These are phyloP conservation scores for Elsinoe ampelina DNA, from an alignment of 2,329 filamentous ascomycete genomes.

Conservation along the genomic window DNA sequence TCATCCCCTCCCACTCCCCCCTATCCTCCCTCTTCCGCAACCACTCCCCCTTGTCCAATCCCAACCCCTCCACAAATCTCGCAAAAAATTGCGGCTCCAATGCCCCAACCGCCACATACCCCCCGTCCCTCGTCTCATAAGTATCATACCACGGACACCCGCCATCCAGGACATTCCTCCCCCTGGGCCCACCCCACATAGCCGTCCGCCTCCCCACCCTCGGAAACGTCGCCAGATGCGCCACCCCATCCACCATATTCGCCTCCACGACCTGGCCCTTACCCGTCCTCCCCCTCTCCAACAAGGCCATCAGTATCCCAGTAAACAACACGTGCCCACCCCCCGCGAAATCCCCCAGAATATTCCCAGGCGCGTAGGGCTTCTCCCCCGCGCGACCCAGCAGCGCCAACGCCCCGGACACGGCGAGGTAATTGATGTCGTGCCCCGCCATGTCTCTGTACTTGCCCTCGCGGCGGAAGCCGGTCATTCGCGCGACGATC, in stretches of 20 bases:
- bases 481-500: constrained; percentile 78
- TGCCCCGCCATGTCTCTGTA: constrained; percentile 87
- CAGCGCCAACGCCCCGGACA: constrained; percentile 68
- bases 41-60: constrained; percentile 41
- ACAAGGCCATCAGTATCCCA: constrained; percentile 70
- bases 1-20: constrained; percentile 58
- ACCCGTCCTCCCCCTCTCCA: constrained; percentile 55
- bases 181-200: constrained; percentile 55
- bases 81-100: constrained; percentile 80
- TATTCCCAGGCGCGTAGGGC: constrained; percentile 72
- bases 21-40: constrained; percentile 48
- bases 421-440: constrained; percentile 93
- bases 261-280: constrained; percentile 83
- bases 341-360: constrained; percentile 85
- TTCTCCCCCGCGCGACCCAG: constrained; percentile 61
- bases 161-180: constrained; percentile 71
- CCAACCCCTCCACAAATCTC: constrained; percentile 57
- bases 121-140: constrained; percentile 72
- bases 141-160: constrained; percentile 84
- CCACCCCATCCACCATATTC: constrained; percentile 90
- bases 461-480: constrained; percentile 77
- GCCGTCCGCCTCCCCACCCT: constrained; percentile 56
- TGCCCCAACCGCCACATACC: constrained; percentile 80
- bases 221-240: constrained; percentile 70
- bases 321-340: constrained; percentile 75